phyloP scores from a whole-genome alignment of 2,329 filamentous ascomycete species.

The Macrophomina tecta region DNA sequence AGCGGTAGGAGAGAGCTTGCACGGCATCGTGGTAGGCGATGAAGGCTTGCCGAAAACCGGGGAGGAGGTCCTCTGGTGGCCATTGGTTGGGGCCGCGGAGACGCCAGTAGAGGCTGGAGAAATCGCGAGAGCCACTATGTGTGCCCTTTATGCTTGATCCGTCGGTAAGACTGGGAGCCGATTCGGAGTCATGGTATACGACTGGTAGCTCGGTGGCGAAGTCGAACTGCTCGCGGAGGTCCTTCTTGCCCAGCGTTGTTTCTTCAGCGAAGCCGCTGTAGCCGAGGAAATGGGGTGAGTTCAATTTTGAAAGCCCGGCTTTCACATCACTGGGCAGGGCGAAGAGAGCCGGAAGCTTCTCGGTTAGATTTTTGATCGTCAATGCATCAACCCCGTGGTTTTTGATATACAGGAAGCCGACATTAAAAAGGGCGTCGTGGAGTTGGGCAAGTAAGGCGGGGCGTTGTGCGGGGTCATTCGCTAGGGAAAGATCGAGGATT shows the following conservation, averaged over 20 bases:
- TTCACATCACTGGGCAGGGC: conserved; percentile 48
- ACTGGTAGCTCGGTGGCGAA: conserved; percentile 61
- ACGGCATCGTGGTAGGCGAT: conserved; percentile 59
- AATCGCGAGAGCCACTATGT: conserved; percentile 47
- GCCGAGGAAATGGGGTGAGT: conserved; percentile 67
- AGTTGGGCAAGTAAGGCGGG: conserved; percentile 51
- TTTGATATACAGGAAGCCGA: conserved; percentile 61
- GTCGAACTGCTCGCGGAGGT: conserved; percentile 65
- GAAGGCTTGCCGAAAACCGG: conserved; percentile 41
- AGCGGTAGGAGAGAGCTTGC: conserved; percentile 58
- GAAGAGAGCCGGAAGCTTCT: conserved; percentile 54
- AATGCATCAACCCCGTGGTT: conserved; percentile 54
- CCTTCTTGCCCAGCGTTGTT: conserved; percentile 59
- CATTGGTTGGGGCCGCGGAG: conserved; percentile 48
- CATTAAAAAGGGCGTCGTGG: conserved; percentile 54
- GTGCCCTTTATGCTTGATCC: background rate
- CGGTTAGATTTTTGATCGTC: conserved; percentile 47
- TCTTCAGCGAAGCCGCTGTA: conserved; percentile 64
- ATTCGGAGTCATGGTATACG: conserved; percentile 35
- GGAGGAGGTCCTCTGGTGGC: conserved; percentile 38
- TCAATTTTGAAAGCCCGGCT: conserved; percentile 50
- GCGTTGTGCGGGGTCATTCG: conserved; percentile 43
- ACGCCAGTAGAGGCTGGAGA: conserved; percentile 48
- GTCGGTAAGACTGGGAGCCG: background rate
- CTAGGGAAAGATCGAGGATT: conserved; percentile 56